Conservation (phyloP, 768 basidiomycete species). For the Paxillus ammoniavirescens region DNA sequence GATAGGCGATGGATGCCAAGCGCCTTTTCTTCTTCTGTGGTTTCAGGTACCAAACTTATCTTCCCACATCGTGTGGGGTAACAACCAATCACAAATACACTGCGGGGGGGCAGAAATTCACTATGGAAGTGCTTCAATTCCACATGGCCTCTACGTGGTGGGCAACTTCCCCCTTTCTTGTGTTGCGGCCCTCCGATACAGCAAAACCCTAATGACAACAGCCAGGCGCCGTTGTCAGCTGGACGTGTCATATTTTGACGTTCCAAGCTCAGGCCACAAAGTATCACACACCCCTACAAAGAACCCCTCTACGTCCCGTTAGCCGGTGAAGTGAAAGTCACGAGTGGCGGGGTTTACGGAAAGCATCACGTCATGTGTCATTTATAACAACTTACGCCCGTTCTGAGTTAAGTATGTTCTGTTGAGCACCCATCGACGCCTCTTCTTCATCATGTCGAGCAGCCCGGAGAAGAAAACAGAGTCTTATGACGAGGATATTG, state of each 20-base stretch:
- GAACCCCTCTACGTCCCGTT: background rate
- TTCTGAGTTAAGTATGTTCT: background rate
- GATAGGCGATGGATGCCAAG: background rate
- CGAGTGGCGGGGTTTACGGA: background rate
- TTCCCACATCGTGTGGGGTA: background rate
- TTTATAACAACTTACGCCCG: background rate
- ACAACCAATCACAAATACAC: background rate
- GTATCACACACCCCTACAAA: background rate
- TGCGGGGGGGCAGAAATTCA: background rate
- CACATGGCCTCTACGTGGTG: background rate
- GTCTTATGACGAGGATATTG: conserved; percentile 1
- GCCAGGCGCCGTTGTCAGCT: background rate
- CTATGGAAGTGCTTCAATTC: background rate
- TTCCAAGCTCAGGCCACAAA: background rate
- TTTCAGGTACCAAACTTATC: background rate
- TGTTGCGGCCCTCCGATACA: conserved; percentile 5
- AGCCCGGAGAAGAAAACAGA: conserved; percentile 15
- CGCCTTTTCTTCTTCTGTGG: background rate
- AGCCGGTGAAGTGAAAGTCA: background rate
- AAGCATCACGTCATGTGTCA: background rate
- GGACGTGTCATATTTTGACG: background rate
- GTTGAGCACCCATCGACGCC: background rate
- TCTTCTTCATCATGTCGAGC: conserved; percentile 12
- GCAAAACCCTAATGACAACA: background rate
- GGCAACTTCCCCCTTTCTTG: background rate